These are phyloP conservation scores for Lichtheimia hyalospora DNA, from an alignment of 371 early-diverging fungal genomes.

Conservation along the genomic window DNA sequence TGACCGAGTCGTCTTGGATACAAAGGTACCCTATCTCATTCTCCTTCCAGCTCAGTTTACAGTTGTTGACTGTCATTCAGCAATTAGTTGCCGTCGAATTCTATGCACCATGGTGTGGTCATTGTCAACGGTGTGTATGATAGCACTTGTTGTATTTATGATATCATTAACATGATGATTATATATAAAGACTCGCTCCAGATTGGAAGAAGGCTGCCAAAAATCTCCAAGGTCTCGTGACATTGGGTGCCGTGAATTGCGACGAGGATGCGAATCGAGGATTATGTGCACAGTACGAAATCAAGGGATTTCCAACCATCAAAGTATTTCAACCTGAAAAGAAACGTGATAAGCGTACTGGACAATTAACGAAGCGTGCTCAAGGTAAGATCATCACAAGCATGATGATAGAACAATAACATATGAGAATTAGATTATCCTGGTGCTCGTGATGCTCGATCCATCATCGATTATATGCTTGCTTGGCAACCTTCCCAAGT, in stretches of 20 bases:
- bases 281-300: slow-evolving; percentile 74
- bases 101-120: slow-evolving; percentile 95
- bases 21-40: slow-evolving; percentile 48
- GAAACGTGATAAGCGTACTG: slow-evolving; percentile 49
- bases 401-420: too few species aligned
- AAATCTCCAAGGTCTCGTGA: slow-evolving; percentile 78
- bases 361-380: slow-evolving; percentile 48
- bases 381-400: slow-evolving; percentile 33
- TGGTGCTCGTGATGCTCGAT: slow-evolving; percentile 77
- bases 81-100: slow-evolving; percentile 84
- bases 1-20: slow-evolving; percentile 63
- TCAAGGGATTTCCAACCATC: slow-evolving; percentile 95
- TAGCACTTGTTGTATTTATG: too few species aligned
- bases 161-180: background rate
- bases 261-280: slow-evolving; percentile 76
- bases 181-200: slow-evolving; percentile 79
- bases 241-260: slow-evolving; percentile 88
- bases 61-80: slow-evolving; percentile 27
- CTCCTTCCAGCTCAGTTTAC: background rate
- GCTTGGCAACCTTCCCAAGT: slow-evolving; percentile 62
- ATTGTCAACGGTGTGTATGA: slow-evolving; percentile 77
- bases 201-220: slow-evolving; percentile 86
- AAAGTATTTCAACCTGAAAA: slow-evolving; percentile 73
- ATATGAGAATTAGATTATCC: slow-evolving; percentile 75
- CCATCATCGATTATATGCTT: slow-evolving; percentile 71